These are phyloP conservation scores for Kokia cookei DNA, from an alignment of 441 rosid species.

Conservation along the genomic window DNA sequence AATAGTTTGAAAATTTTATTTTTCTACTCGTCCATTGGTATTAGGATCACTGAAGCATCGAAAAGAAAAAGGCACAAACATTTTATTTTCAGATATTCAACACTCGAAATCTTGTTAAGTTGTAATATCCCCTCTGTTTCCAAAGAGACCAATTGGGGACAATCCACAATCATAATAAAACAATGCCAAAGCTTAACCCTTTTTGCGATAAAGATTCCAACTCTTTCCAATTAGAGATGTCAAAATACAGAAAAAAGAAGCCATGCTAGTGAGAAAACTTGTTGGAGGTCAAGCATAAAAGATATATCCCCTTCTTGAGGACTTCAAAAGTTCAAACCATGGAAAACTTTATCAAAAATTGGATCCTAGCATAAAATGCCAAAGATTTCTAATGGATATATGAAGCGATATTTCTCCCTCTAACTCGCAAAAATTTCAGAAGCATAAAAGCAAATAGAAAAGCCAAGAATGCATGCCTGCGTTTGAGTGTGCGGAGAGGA, in stretches of 20 bases:
- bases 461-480: neutral
- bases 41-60: too few species aligned
- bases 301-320: neutral
- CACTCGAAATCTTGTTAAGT: too few species aligned
- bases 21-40: too few species aligned
- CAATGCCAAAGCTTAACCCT: too few species aligned
- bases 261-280: neutral
- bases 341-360: neutral
- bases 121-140: too few species aligned
- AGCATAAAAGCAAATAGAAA: neutral
- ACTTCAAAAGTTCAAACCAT: neutral
- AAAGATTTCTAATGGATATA: neutral
- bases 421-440: neutral
- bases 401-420: neutral
- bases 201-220: too few species aligned
- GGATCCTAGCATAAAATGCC: neutral
- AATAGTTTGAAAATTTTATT: too few species aligned
- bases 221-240: too few species aligned
- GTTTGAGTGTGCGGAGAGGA: neutral
- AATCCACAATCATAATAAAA: too few species aligned
- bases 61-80: too few species aligned
- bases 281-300: neutral
- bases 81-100: too few species aligned
- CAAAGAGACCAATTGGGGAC: too few species aligned
- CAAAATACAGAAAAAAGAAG: neutral